Conservation (phyloP, 2,329 filamentous ascomycete species). For the Alternaria burnsii region DNA sequence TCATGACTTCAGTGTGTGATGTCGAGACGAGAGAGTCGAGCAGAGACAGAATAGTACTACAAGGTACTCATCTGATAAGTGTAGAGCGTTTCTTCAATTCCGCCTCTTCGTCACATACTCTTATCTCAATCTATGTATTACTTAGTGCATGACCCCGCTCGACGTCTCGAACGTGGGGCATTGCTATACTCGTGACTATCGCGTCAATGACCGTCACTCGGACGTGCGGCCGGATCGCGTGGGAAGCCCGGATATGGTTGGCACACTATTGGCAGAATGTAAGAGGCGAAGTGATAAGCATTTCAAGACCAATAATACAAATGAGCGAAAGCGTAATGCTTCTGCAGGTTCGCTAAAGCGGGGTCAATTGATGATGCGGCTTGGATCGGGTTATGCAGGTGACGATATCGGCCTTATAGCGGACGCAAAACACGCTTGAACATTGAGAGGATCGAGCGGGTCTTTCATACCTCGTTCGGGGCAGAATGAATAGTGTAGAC, state of each 20-base stretch:
- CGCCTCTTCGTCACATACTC: conserved; percentile 9
- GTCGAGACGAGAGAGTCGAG: not conserved
- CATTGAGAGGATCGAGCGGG: not conserved
- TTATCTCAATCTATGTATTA: conserved; percentile 32
- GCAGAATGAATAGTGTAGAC: not conserved
- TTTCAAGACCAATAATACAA: conserved; percentile 2
- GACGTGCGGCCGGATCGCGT: conserved; percentile 30
- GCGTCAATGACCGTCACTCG: conserved; percentile 28
- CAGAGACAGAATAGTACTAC: not conserved
- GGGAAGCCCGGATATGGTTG: conserved; percentile 9
- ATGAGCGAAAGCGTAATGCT: not conserved
- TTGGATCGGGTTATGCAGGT: conserved; percentile 22
- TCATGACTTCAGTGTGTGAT: conserved; percentile 1
- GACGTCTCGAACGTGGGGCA: conserved; percentile 26
- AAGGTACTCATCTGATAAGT: not conserved
- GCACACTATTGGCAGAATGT: conserved; percentile 5
- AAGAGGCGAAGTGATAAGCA: conserved; percentile 19
- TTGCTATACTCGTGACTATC: conserved; percentile 30
- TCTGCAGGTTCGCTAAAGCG: conserved; percentile 20
- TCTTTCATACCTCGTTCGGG: not conserved
- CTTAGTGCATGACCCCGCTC: conserved; percentile 31
- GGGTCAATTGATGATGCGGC: conserved; percentile 17
- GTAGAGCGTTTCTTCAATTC: not conserved
- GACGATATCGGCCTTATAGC: conserved; percentile 8
- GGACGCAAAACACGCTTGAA: not conserved